Base-by-base conservation (phyloP, 2,329 filamentous ascomycete species). In the Malbranchea cinnamomea region DNA sequence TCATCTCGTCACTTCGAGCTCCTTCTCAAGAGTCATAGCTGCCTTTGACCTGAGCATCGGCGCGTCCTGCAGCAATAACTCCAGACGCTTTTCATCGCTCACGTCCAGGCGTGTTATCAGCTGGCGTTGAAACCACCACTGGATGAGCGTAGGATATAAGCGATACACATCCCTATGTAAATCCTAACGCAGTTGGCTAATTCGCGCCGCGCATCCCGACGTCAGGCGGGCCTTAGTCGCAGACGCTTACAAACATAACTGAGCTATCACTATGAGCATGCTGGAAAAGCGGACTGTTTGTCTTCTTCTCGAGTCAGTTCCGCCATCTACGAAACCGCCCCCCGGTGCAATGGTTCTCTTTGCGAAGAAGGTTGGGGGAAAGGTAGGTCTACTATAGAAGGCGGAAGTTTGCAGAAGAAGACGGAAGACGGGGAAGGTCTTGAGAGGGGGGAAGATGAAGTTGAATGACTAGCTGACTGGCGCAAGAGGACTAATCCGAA, bases 231-330 rank as follows among this genome's bases (percentile, higher is more conserved):
- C 48, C 46, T 2, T 41, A 48, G n/a, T 47, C 49, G 8, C 51
- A 52, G 23, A 61, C 41, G 10, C 62, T n/a, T 40, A 1, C 52
- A 54, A 9, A 58, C 54, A 1, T 40, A 48, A 0, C 49, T 45
- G n/a, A 63, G 35, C 29, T 42, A n/a, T n/a, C n/a, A n/a, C n/a
- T n/a, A n/a, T n/a, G n/a, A n/a, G n/a, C n/a, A n/a, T n/a, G n/a
- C n/a, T n/a, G n/a, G n/a, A n/a, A n/a, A n/a, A n/a, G n/a, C n/a
- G n/a, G n/a, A n/a, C n/a, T n/a, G n/a, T n/a, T n/a, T n/a, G n/a
- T n/a, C n/a, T n/a, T n/a, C n/a, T n/a, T n/a, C n/a, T n/a, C n/a
- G n/a, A n/a, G n/a, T n/a, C n/a, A n/a, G n/a, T n/a, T n/a, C n/a
- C n/a, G n/a, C n/a, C n/a, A n/a, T n/a, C n/a, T n/a, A n/a, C n/a